These are phyloP conservation scores for Eimeria sp. DNA, from an alignment of 169 alveolate genomes.

Conservation along the genomic window DNA sequence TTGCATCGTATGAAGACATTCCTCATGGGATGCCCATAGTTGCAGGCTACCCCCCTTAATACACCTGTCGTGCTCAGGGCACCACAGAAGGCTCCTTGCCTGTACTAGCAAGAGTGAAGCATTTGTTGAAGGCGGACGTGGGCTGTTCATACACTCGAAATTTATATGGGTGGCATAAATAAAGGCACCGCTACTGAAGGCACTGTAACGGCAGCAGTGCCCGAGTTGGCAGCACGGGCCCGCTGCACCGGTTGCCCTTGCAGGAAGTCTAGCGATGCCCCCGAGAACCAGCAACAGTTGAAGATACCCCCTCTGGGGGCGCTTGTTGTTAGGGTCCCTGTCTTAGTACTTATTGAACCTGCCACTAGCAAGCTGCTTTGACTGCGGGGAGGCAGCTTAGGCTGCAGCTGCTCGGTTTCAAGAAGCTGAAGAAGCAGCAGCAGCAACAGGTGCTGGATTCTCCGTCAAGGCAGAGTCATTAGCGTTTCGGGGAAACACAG, in stretches of 20 bases:
- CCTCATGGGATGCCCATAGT: not conserved
- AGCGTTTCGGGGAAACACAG: not conserved
- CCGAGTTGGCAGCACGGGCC: not conserved
- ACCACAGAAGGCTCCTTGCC: not conserved
- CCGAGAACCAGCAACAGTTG: not conserved
- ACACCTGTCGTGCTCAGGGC: not conserved
- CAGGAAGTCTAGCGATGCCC: not conserved
- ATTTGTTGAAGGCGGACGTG: not conserved
- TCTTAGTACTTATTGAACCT: not conserved
- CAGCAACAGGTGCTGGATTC: not conserved
- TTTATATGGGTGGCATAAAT: not conserved
- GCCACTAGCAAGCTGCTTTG: not conserved
- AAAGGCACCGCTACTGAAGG: not conserved
- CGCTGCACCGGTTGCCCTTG: not conserved
- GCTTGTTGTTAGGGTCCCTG: not conserved
- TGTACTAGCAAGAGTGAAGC: not conserved
- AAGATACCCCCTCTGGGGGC: not conserved
- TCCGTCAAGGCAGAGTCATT: not conserved
- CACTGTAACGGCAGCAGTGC: not conserved
- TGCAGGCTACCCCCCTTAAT: not conserved
- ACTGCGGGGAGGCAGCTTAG: not conserved
- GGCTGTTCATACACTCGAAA: not conserved
- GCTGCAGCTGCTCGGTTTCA: not conserved
- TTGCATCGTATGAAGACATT: not conserved
- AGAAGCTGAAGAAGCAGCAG: not conserved